Evolutionary conservation across 31 red algal species (phyloP), one percentile per base, ranked within the genome.

Genomic region (Endocladia muricata): DNA sequence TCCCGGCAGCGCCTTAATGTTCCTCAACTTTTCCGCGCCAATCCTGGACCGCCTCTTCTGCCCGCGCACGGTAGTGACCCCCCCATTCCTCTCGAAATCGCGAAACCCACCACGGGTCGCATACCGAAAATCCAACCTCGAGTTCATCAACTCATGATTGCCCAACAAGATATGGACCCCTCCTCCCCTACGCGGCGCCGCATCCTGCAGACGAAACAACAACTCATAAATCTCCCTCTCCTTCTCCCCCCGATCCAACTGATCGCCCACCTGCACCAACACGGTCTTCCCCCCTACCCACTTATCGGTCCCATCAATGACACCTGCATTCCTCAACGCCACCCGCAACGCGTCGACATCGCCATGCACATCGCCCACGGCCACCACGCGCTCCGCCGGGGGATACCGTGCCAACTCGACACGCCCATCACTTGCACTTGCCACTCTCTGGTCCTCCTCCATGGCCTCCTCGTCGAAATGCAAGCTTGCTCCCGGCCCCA

Each of bases 351-450:
- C 85, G 5, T 68, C 59, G 1, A 98, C 35, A 56, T 95, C 92
- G 19, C 96, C 96, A 91, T 98, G 96, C 26, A 98, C 83, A 60
- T 98, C 96, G 28, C 96, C 96, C 19, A 98, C 61, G 23, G 96
- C 96, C 1, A 98, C 73, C 2, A 98, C 57, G 3, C 96, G 68
- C 13, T 81, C 76, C 26, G 76, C 88, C 37, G 67, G 51, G 25
- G 70, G 86, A 36, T 78, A 82, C 1, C 73, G 78, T n/a, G n/a
- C n/a, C n/a, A n/a, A n/a, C n/a, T n/a, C n/a, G n/a, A n/a, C n/a
- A n/a, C n/a, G 9, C 8, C 8, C 26, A 52, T 52, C 11, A 11
- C 11, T 52, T 52, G 11, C n/a, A 52, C 13, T 15, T 52, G 11
- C n/a, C n/a, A 52, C n/a, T 15, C 47, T 15, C n/a, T 52, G 13